These are phyloP conservation scores for Nitzschia sp. DNA, from an alignment of 108 stramenopile species.

Conservation along the genomic window DNA sequence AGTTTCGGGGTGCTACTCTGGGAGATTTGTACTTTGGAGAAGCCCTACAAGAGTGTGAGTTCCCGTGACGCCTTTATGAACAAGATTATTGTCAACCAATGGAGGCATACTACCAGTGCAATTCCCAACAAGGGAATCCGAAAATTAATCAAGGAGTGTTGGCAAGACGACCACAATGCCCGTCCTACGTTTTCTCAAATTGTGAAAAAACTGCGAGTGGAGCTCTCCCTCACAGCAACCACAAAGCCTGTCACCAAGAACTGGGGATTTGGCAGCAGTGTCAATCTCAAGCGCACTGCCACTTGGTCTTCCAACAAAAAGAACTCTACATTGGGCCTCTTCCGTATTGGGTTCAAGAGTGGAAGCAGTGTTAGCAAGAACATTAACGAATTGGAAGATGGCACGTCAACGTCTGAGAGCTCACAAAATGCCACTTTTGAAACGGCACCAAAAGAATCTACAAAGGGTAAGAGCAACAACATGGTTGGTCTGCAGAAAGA, in stretches of 20 bases:
- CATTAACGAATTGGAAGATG: neutral
- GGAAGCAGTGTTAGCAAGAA: constrained; percentile 2
- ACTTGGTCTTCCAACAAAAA: constrained; percentile 18
- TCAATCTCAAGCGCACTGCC: constrained; percentile 18
- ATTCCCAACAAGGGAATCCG: constrained; percentile 38
- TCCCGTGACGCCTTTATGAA: constrained; percentile 37
- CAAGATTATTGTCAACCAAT: constrained; percentile 35
- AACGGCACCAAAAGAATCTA: neutral
- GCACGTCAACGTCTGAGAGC: neutral
- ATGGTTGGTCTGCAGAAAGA: neutral
- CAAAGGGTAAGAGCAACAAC: neutral
- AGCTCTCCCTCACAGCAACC: constrained; percentile 9
- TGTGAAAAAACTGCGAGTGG: constrained; percentile 33
- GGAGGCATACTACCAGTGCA: constrained; percentile 30
- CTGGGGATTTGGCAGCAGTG: constrained; percentile 22
- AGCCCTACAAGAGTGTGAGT: constrained; percentile 45
- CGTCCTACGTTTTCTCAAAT: constrained; percentile 48
- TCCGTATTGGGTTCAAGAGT: constrained; percentile 17
- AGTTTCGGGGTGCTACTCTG: constrained; percentile 53
- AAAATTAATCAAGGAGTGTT: constrained; percentile 43
- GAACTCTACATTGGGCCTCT: neutral
- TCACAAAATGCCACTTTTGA: neutral
- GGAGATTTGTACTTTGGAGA: constrained; percentile 46
- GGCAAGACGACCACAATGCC: constrained; percentile 28
- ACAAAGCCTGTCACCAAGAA: neutral